A percentile compares a stretch with the other conserved stretches of the same genome.
Conservation (phyloP, 2,329 filamentous ascomycete genomes). For the Hortaea werneckii region DNA sequence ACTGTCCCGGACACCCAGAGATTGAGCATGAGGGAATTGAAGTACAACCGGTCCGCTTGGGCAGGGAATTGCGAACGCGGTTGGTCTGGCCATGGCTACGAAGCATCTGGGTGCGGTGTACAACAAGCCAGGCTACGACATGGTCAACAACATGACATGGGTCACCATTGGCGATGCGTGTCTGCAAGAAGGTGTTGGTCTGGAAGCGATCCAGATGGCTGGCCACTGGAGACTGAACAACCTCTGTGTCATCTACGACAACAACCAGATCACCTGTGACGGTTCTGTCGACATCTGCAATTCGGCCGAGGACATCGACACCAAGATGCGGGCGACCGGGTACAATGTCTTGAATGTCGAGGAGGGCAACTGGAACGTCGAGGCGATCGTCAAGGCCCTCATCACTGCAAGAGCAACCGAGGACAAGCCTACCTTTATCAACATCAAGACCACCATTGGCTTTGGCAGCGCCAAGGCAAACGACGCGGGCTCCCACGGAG, state of each 20-base stretch:
- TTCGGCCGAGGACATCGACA: conserved; percentile 46
- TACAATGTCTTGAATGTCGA: conserved; percentile 46
- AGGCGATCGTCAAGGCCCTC: conserved; percentile 39
- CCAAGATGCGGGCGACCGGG: conserved; percentile 46
- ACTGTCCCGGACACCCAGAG: conserved; percentile 43
- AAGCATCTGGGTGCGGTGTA: conserved; percentile 47
- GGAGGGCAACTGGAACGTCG: conserved; percentile 45
- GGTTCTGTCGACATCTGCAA: conserved; percentile 41
- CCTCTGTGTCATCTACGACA: conserved; percentile 48
- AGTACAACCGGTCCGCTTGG: conserved; percentile 51
- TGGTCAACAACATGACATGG: conserved; percentile 44
- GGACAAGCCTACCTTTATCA: conserved; percentile 46
- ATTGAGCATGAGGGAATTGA: conserved; percentile 50
- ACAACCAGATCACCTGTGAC: conserved; percentile 51
- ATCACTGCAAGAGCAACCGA: conserved; percentile 24
- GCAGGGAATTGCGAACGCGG: conserved; percentile 49
- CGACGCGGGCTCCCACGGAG: conserved; percentile 48
- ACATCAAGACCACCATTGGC: conserved; percentile 47
- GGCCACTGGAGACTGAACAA: conserved; percentile 48
- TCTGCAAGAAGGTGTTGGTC: conserved; percentile 47
- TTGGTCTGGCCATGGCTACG: conserved; percentile 49
- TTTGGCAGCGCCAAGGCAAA: conserved; percentile 41
- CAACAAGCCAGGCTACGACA: conserved; percentile 39
- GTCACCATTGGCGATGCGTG: conserved; percentile 51
- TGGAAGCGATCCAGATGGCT: conserved; percentile 49